Evolutionary conservation across 768 basidiomycete genomes (phyloP).

Genomic region (Mycena alexandri): DNA sequence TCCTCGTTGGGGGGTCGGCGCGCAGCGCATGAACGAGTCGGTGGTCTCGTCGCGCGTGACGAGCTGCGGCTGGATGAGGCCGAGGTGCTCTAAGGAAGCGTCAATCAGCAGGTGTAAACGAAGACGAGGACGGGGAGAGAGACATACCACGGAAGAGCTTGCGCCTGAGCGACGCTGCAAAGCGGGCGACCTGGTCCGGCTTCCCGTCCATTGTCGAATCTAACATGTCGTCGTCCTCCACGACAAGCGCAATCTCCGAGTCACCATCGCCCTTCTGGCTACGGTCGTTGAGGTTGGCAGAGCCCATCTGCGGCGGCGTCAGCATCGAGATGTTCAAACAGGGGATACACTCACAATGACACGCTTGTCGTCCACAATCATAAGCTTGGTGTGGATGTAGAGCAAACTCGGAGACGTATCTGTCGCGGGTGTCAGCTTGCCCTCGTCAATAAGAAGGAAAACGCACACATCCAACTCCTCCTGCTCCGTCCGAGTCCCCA

Average conservation of each 20-base stretch:
- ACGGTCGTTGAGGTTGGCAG: conserved; percentile 93
- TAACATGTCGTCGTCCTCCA: conserved; percentile 89
- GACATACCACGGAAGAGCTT: conserved; percentile 82
- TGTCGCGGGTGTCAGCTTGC: conserved; percentile 42
- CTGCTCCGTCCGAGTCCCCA: conserved; percentile 81
- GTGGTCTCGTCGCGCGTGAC: conserved; percentile 52
- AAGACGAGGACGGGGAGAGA: conserved; percentile 3
- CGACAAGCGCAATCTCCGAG: conserved; percentile 93
- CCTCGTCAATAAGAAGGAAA: conserved; percentile 22
- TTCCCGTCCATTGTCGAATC: conserved; percentile 83
- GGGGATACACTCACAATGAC: conserved; percentile 76
- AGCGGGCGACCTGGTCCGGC: conserved; percentile 77
- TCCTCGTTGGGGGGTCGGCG: conserved; percentile 79
- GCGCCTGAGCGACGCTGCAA: conserved; percentile 87
- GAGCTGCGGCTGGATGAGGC: conserved; percentile 83
- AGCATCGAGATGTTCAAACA: neutral
- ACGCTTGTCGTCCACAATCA: conserved; percentile 93
- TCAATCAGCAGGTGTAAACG: conserved; percentile 23
- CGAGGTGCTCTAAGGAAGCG: conserved; percentile 77
- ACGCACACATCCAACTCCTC: conserved; percentile 87
- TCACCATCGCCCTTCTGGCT: conserved; percentile 94
- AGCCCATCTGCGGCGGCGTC: conserved; percentile 75
- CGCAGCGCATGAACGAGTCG: conserved; percentile 82
- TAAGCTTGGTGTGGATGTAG: conserved; percentile 90
- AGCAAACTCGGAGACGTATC: conserved; percentile 85